Conservation (phyloP, 2,329 filamentous ascomycete species). For the Rasamsonia emersonii region DNA sequence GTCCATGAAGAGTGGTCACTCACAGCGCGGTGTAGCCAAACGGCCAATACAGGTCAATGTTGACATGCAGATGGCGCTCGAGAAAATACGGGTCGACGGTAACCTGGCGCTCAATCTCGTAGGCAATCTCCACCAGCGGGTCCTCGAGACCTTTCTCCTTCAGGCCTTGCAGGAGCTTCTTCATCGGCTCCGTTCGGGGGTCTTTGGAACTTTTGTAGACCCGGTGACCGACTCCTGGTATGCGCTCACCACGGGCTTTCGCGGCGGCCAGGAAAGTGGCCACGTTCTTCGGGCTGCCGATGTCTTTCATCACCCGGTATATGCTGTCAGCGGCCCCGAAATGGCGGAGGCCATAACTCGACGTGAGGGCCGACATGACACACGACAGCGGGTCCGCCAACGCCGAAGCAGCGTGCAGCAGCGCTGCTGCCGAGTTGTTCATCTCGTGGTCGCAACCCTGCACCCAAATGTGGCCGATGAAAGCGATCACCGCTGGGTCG, state of each 20-base stretch:
- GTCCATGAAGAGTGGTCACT: too few relatives aligned
- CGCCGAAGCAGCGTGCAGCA: conserved; percentile 49
- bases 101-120: conserved; percentile 31
- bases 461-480: conserved; percentile 47
- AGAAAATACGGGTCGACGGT: conserved; percentile 30
- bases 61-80: conserved; percentile 26
- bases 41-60: conserved; percentile 32
- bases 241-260: conserved; percentile 17
- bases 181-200: conserved; percentile 19
- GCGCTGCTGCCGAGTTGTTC: conserved; percentile 49
- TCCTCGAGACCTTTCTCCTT: conserved; percentile 46
- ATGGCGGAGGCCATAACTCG: conserved; percentile 50
- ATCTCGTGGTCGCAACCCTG: conserved; percentile 53
- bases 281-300: conserved; percentile 18
- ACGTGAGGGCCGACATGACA: conserved; percentile 44
- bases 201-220: conserved; percentile 23
- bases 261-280: conserved; percentile 20
- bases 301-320: conserved; percentile 31
- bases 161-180: conserved; percentile 17
- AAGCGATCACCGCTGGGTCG: conserved; percentile 37
- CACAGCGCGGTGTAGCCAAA: conserved; percentile 32
- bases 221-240: conserved; percentile 26
- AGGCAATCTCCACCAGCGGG: conserved; percentile 28
- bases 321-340: conserved; percentile 53
- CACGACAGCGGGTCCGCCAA: conserved; percentile 48